Conservation (phyloP, 2,329 filamentous ascomycete genomes). For the Phaeosphaeria sp. region DNA sequence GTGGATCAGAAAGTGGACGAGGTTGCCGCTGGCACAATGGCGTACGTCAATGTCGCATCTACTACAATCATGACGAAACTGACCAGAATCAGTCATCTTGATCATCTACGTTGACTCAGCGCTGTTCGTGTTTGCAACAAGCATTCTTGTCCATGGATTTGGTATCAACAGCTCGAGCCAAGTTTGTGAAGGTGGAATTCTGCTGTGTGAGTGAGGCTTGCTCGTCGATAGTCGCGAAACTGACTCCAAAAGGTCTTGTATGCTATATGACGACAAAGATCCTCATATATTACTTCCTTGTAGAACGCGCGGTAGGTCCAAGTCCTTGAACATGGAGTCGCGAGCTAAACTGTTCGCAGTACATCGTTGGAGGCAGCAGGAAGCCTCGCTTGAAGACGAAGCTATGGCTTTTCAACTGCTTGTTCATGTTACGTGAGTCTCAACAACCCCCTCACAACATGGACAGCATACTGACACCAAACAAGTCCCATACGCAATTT, state of each 20-base stretch:
- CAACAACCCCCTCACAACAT: background rate
- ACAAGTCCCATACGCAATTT: conserved; percentile 39
- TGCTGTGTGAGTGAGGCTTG: conserved; percentile 55
- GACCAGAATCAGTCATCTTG: conserved; percentile 59
- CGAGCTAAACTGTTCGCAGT: conserved; percentile 42
- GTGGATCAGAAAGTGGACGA: conserved; percentile 26
- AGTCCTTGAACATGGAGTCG: background rate
- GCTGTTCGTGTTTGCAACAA: conserved; percentile 65
- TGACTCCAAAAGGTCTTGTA: conserved; percentile 49
- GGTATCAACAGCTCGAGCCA: conserved; percentile 60
- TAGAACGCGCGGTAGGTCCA: conserved; percentile 64
- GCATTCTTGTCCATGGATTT: conserved; percentile 64
- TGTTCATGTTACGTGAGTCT: conserved; percentile 57
- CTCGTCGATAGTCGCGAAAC: background rate
- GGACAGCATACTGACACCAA: background rate
- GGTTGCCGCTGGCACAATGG: conserved; percentile 29
- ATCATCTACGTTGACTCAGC: conserved; percentile 68
- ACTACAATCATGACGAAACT: background rate
- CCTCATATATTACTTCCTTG: conserved; percentile 70
- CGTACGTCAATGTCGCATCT: conserved; percentile 8
- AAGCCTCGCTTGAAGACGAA: conserved; percentile 62
- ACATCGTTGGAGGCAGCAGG: conserved; percentile 64
- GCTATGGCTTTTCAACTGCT: conserved; percentile 67
- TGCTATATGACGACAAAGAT: conserved; percentile 72
- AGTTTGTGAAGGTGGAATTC: conserved; percentile 65